phyloP scores from a whole-genome alignment of 805 yeast species.

The Candida parachauliodes region DNA sequence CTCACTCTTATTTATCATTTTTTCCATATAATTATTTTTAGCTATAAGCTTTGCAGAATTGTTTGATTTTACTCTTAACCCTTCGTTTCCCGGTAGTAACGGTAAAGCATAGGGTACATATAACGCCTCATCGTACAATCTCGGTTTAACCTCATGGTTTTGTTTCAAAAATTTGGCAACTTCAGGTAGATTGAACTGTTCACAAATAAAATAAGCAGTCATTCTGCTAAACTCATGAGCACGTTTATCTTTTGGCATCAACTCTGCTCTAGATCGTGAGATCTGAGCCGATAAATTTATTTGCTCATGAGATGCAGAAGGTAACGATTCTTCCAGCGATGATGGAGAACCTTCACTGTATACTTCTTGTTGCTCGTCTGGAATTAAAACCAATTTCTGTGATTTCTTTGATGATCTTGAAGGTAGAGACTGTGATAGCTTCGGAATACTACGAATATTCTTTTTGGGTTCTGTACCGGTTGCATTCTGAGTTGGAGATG shows the following conservation, averaged over 20 bases:
- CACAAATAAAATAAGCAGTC: constrained; percentile 89
- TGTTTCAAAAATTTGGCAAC: constrained; percentile 62
- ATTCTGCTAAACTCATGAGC: constrained; percentile 72
- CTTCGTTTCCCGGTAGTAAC: constrained; percentile 76
- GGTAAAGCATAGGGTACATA: constrained; percentile 90
- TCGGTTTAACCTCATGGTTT: constrained; percentile 79
- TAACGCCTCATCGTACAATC: constrained; percentile 88
- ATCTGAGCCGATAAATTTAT: constrained; percentile 29
- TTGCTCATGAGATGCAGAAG: constrained; percentile 13
- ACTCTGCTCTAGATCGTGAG: constrained; percentile 50
- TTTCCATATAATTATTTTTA: constrained; percentile 60
- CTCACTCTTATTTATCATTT: constrained; percentile 73
- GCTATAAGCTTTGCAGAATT: constrained; percentile 44
- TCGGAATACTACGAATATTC: constrained; percentile 47
- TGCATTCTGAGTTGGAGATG: constrained; percentile 5
- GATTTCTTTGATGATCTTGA: constrained; percentile 81
- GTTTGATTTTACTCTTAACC: constrained; percentile 72
- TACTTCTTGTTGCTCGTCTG: constrained; percentile 45
- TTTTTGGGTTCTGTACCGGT: background rate
- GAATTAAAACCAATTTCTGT: constrained; percentile 82
- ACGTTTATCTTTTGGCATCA: constrained; percentile 55
- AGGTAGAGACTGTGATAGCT: constrained; percentile 54
- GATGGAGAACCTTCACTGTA: constrained; percentile 12
- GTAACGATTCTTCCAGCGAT: constrained; percentile 9
- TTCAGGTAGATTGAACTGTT: constrained; percentile 63